Conservation (phyloP, 2,329 filamentous ascomycete species). For the Lecanicillium sp. region DNA sequence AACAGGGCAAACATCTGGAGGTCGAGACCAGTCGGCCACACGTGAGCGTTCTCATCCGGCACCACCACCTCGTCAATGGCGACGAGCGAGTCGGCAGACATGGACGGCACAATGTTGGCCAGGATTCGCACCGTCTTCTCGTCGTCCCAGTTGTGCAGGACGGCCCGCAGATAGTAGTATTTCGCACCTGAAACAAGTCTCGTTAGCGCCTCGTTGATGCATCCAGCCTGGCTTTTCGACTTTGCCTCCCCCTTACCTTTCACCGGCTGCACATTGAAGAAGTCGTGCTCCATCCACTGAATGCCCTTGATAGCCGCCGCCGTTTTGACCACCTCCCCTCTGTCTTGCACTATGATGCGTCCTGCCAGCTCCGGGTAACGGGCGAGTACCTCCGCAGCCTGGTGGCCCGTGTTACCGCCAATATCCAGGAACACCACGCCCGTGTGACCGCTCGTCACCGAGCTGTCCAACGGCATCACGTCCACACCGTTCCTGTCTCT, state of each 20-base stretch:
- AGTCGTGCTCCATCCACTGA: background rate
- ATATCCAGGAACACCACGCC: background rate
- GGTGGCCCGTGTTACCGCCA: background rate
- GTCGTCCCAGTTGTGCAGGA: background rate
- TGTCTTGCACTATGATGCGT: background rate
- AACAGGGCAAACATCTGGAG: background rate
- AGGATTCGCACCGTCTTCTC: background rate
- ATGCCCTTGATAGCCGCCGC: background rate
- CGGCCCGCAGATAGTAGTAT: background rate
- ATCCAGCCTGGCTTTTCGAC: background rate
- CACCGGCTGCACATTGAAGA: background rate
- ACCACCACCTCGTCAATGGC: background rate
- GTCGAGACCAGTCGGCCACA: background rate
- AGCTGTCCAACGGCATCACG: background rate
- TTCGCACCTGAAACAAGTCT: background rate
- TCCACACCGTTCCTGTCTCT: conserved; percentile 1
- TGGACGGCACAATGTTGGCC: conserved; percentile 1
- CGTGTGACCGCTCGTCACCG: background rate
- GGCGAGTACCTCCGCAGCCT: background rate
- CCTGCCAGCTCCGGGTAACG: background rate
- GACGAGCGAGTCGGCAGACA: background rate
- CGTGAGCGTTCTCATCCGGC: background rate
- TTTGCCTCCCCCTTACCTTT: background rate
- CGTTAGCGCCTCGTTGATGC: background rate
- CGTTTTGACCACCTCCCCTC: background rate